phyloP scores from a whole-genome alignment of 495 filamentous ascomycete species.

The Haplographium delicatum region DNA sequence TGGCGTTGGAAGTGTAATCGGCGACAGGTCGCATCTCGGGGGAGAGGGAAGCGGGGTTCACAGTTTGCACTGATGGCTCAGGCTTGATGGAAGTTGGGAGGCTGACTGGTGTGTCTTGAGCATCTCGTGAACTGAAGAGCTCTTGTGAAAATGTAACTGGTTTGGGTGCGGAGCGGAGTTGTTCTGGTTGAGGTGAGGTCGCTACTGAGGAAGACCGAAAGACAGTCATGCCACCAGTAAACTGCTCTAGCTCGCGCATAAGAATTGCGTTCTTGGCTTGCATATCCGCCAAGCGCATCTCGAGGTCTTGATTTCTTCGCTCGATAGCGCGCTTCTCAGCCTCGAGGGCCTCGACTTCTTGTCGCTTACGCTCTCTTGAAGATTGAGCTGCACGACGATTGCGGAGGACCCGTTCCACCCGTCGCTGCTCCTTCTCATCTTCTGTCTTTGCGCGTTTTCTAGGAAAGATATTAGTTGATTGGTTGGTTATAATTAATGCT shows the following conservation, averaged over 20 bases:
- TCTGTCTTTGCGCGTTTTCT: conserved; percentile 98
- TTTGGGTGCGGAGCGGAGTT: conserved; percentile 29
- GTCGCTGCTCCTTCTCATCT: conserved; percentile 96
- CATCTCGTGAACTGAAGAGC: conserved; percentile 43
- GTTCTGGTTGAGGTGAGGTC: conserved; percentile 27
- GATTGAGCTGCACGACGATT: conserved; percentile 96
- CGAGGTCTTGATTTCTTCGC: conserved; percentile 64
- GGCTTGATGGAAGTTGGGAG: conserved; percentile 34
- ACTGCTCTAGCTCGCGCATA: conserved; percentile 57
- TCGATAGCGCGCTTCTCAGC: conserved; percentile 62
- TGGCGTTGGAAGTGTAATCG: conserved; percentile 43
- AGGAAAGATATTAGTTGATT: conserved; percentile 6
- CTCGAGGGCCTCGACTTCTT: conserved; percentile 88
- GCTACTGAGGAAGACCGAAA: conserved; percentile 18
- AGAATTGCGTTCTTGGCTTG: conserved; percentile 62
- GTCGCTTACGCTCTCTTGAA: conserved; percentile 89
- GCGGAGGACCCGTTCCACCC: conserved; percentile 92
- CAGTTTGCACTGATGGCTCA: conserved; percentile 28
- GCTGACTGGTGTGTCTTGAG: conserved; percentile 21
- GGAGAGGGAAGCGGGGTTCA: conserved; percentile 51
- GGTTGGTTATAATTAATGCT: conserved; percentile 4
- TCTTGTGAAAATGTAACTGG: conserved; percentile 47
- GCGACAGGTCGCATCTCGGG: conserved; percentile 42
- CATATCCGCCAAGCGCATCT: conserved; percentile 56
- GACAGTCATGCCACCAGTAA: conserved; percentile 45